phyloP scores from a whole-genome alignment of 257 asterid species.

The Perilla frutescens region DNA sequence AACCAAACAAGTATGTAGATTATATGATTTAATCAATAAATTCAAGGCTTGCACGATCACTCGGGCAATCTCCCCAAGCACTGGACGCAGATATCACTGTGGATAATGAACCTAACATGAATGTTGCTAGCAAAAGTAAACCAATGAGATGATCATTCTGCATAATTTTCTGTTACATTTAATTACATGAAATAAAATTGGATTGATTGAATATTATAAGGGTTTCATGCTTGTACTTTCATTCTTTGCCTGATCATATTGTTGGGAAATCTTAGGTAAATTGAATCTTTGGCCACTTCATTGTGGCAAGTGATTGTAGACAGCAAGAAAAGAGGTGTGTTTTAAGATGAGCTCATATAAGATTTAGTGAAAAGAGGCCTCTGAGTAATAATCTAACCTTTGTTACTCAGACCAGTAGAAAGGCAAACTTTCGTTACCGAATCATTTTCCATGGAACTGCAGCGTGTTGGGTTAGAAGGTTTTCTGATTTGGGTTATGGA shows the following conservation, averaged over 20 bases:
- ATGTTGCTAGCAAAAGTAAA: constrained; percentile 3
- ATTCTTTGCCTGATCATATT: too few species aligned
- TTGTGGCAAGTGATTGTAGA: constrained; percentile 9
- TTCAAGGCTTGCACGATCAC: constrained; percentile 17
- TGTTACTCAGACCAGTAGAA: constrained; percentile 52
- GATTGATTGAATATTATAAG: background rate
- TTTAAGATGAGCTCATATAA: background rate
- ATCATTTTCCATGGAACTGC: constrained; percentile 61
- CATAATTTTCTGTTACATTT: background rate
- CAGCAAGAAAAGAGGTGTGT: constrained; percentile 8
- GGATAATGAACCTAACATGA: background rate
- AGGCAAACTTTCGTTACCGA: constrained; percentile 48
- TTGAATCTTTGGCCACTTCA: constrained; percentile 2
- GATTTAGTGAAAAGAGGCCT: constrained; percentile 23
- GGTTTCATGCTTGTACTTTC: background rate
- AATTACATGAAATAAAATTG: background rate
- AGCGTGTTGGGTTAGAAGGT: constrained; percentile 52
- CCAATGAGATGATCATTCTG: background rate
- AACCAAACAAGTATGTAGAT: background rate
- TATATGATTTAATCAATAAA: background rate
- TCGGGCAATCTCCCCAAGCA: background rate
- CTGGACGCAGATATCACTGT: background rate
- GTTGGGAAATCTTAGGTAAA: background rate
- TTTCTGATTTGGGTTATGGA: constrained; percentile 56
- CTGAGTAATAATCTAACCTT: constrained; percentile 50